phyloP scores from a whole-genome alignment of 2,329 filamentous ascomycete genomes.

The Paraphoma chrysanthemicola region DNA sequence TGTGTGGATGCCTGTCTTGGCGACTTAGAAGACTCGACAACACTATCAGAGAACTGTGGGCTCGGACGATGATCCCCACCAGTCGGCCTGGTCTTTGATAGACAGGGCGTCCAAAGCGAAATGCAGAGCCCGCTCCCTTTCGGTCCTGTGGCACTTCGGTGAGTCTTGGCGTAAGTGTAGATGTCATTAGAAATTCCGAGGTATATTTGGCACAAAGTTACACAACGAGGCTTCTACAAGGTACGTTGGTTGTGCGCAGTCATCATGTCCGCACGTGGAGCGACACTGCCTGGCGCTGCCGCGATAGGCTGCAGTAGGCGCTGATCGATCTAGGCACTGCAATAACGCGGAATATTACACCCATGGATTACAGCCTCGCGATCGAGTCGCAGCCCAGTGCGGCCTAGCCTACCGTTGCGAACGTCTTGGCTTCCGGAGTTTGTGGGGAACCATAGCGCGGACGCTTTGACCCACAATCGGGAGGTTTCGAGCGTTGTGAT shows the following conservation, averaged over 20 bases:
- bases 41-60: neutral
- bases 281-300: neutral
- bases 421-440: constrained; percentile 32
- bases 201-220: constrained; percentile 8
- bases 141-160: neutral
- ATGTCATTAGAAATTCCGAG: constrained; percentile 17
- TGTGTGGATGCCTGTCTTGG: neutral
- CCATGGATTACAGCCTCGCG: constrained; percentile 14
- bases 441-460: constrained; percentile 42
- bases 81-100: neutral
- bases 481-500: constrained; percentile 9
- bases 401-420: constrained; percentile 16
- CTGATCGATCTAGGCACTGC: constrained; percentile 1
- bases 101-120: neutral
- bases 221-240: neutral
- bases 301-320: constrained; percentile 1
- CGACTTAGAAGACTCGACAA: neutral
- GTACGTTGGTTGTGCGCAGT: neutral
- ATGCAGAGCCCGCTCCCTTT: too few species aligned
- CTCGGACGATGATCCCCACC: neutral
- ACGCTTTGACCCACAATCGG: constrained; percentile 8
- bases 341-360: constrained; percentile 3
- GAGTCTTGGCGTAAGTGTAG: constrained; percentile 1
- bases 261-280: constrained; percentile 10
- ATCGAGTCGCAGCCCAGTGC: neutral